Evolutionary conservation across 371 early-diverging fungal genomes (phyloP).

Genomic region (Mortierella sp.): DNA sequence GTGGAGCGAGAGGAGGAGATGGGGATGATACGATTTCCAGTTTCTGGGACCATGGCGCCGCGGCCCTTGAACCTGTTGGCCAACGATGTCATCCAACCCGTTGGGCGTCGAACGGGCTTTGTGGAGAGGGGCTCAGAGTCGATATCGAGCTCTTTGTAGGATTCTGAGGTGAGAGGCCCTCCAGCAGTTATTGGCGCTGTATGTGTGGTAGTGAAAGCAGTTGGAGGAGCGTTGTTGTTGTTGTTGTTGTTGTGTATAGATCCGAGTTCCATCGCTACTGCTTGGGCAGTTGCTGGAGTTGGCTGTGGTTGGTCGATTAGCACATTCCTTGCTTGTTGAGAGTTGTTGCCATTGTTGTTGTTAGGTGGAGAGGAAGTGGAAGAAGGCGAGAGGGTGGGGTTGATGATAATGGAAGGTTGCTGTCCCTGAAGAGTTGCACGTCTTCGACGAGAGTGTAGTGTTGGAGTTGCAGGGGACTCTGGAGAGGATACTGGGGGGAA

Average conservation of each 20-base stretch:
- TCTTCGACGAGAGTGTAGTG: conserved; percentile 51
- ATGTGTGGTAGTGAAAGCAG: conserved; percentile 6
- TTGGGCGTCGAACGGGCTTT: conserved; percentile 9
- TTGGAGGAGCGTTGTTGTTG: neutral
- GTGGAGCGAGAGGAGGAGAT: conserved; percentile 44
- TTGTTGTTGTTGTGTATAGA: conserved; percentile 19
- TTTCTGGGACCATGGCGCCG: conserved; percentile 17
- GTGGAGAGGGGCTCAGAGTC: neutral
- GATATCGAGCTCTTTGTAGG: conserved; percentile 21
- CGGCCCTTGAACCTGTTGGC: conserved; percentile 26
- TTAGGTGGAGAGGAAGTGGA: conserved; percentile 9
- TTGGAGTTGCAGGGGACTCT: conserved; percentile 16
- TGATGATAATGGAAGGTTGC: conserved; percentile 42
- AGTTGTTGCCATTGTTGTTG: neutral
- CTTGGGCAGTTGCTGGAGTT: conserved; percentile 24
- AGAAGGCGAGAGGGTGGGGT: neutral
- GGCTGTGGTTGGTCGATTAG: conserved; percentile 44
- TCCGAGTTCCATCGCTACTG: conserved; percentile 41
- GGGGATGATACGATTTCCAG: conserved; percentile 41
- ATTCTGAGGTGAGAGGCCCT: conserved; percentile 11
- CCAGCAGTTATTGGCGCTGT: neutral
- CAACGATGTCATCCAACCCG: conserved; percentile 14
- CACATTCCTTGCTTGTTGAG: conserved; percentile 14
- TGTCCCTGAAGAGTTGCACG: conserved; percentile 51
- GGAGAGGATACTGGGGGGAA: conserved; percentile 8